Conservation (phyloP, 2,329 filamentous ascomycete genomes). For the Ustilaginoidea virens region DNA sequence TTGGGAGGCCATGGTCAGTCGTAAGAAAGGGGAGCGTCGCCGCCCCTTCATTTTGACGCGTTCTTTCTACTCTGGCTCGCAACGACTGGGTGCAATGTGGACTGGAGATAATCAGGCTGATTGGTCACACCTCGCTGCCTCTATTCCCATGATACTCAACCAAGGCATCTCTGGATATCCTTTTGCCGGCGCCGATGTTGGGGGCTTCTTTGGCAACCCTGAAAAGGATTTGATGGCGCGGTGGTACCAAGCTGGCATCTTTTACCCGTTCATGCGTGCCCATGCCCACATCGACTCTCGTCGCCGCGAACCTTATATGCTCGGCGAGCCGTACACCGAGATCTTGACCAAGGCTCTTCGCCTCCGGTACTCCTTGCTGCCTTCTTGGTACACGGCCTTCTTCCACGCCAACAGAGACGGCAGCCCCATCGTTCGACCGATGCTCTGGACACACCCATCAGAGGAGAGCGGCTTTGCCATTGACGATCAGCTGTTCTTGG, state of each 20-base stretch:
- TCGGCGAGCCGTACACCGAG: constrained; percentile 66
- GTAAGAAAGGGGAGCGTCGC: constrained; percentile 71
- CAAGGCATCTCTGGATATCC: constrained; percentile 88
- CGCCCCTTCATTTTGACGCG: constrained; percentile 89
- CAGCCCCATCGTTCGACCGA: constrained; percentile 75
- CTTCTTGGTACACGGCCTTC: constrained; percentile 95
- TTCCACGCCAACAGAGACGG: constrained; percentile 72
- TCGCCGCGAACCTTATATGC: constrained; percentile 81
- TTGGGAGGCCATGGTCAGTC: constrained; percentile 66
- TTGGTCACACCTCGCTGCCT: constrained; percentile 81
- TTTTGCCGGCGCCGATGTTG: constrained; percentile 89
- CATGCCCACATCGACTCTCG: constrained; percentile 96
- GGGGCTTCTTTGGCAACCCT: constrained; percentile 95
- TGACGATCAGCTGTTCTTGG: constrained; percentile 89
- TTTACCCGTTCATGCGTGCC: constrained; percentile 95
- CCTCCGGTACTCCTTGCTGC: constrained; percentile 76
- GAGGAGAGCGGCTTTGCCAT: constrained; percentile 79
- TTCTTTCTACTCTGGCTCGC: constrained; percentile 81
- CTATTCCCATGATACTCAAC: constrained; percentile 84
- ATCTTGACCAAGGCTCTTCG: constrained; percentile 82
- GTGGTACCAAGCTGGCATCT: constrained; percentile 94
- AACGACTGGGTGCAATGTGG: constrained; percentile 92
- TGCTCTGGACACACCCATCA: constrained; percentile 80
- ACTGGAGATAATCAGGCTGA: constrained; percentile 92
- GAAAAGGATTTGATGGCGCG: constrained; percentile 79